phyloP scores from a whole-genome alignment of 768 basidiomycete genomes.

The Leccinum variicolor region DNA sequence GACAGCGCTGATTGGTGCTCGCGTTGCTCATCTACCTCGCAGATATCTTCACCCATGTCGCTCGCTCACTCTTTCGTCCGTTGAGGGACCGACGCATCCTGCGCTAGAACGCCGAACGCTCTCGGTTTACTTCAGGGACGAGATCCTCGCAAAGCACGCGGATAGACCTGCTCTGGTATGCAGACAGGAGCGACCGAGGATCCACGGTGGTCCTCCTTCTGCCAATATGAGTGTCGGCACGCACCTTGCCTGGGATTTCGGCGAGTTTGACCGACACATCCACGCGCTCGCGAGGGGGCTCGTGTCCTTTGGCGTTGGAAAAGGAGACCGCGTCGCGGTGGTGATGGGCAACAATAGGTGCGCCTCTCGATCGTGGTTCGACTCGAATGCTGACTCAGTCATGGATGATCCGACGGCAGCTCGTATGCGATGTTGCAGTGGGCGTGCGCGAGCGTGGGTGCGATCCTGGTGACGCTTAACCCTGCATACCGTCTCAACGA shows the following conservation, averaged over 20 bases:
- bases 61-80: constrained; percentile 46
- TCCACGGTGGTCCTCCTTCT: constrained; percentile 60
- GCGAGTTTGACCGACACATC: constrained; percentile 65
- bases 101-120: constrained; percentile 56
- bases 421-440: constrained; percentile 80
- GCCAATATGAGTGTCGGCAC: constrained; percentile 44
- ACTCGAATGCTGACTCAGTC: neutral
- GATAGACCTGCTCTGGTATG: constrained; percentile 63
- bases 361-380: constrained; percentile 1
- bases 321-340: constrained; percentile 75
- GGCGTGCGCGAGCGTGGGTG: constrained; percentile 85
- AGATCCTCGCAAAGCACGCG: constrained; percentile 49
- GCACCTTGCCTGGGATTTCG: constrained; percentile 72
- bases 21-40: neutral
- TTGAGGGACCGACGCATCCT: constrained; percentile 54
- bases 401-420: constrained; percentile 34
- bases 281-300: constrained; percentile 69
- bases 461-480: constrained; percentile 78
- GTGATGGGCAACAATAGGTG: constrained; percentile 87
- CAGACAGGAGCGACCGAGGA: constrained; percentile 50
- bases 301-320: constrained; percentile 61
- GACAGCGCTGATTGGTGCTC: neutral
- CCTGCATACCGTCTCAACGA: constrained; percentile 75
- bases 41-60: constrained; percentile 15
- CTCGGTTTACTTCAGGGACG: constrained; percentile 55